A percentile compares a stretch with the other conserved stretches of the same genome.
Conservation (phyloP, 2,329 filamentous ascomycete genomes). For the Aspergillus fumigatiaffinis region DNA sequence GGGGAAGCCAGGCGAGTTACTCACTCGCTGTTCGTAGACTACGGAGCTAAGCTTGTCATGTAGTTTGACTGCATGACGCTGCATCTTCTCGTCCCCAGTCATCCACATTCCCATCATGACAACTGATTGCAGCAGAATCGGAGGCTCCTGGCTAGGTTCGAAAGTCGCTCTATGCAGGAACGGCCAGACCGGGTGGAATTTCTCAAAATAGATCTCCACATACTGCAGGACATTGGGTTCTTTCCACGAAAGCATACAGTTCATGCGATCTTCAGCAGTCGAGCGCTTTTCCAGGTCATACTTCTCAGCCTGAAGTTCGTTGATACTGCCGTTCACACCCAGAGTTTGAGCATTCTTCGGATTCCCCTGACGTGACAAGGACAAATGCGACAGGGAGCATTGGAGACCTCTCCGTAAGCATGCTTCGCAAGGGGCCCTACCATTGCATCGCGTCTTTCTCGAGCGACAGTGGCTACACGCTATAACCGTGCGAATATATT, state of each 20-base stretch:
- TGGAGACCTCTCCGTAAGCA: constrained; percentile 9
- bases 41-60: constrained; percentile 17
- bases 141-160: constrained; percentile 15
- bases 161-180: constrained; percentile 23
- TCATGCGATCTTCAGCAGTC: not conserved
- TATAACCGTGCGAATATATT: constrained; percentile 8
- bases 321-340: not conserved
- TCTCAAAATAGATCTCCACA: constrained; percentile 21
- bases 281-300: not conserved
- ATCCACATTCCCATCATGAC: constrained; percentile 24
- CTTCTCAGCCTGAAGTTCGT: constrained; percentile 3
- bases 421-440: constrained; percentile 11
- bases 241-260: not conserved
- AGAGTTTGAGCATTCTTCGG: not conserved
- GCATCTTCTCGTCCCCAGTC: constrained; percentile 14
- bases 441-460: constrained; percentile 15
- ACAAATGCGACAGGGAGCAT: not conserved
- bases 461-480: constrained; percentile 15
- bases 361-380: not conserved
- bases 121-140: constrained; percentile 24
- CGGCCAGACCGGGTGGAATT: constrained; percentile 25
- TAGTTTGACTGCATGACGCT: constrained; percentile 16
- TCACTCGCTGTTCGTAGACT: constrained; percentile 20
- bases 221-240: constrained; percentile 12
- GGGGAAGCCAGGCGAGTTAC: not conserved